Evolutionary conservation across 2,329 filamentous ascomycete species (phyloP).

Genomic region (Penicillium corylophilum): DNA sequence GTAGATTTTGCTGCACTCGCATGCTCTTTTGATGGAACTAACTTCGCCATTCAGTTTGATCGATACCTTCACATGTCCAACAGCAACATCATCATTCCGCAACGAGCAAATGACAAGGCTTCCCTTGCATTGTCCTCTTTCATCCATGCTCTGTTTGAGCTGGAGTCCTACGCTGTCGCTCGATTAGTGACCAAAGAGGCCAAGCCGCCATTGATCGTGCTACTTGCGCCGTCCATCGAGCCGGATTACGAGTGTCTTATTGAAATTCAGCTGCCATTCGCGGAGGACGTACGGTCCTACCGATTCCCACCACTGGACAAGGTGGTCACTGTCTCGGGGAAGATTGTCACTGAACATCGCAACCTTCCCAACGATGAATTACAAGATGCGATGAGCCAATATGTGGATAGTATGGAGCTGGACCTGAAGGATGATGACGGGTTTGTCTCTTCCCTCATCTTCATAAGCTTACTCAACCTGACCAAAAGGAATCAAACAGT

Average conservation of each 20-base stretch:
- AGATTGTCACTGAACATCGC: constrained; percentile 75
- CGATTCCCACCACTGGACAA: constrained; percentile 86
- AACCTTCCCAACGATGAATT: constrained; percentile 76
- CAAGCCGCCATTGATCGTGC: constrained; percentile 71
- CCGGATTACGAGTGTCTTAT: constrained; percentile 79
- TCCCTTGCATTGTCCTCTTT: constrained; percentile 83
- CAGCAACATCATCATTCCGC: constrained; percentile 72
- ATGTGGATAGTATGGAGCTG: constrained; percentile 91
- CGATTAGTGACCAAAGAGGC: constrained; percentile 81
- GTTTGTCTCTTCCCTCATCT: constrained; percentile 42
- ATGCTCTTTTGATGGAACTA: neutral
- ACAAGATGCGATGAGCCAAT: constrained; percentile 79
- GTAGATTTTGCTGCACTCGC: constrained; percentile 45
- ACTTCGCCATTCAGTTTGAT: constrained; percentile 60
- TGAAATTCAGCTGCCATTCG: constrained; percentile 87
- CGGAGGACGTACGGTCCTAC: constrained; percentile 88
- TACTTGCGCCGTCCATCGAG: constrained; percentile 79
- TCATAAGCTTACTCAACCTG: neutral
- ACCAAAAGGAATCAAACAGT: constrained; percentile 29
- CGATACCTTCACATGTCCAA: constrained; percentile 83
- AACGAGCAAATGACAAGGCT: constrained; percentile 76
- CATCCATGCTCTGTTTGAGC: constrained; percentile 80
- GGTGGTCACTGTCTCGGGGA: constrained; percentile 83
- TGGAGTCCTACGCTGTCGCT: constrained; percentile 82
- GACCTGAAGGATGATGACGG: constrained; percentile 72